Evolutionary conservation across 768 basidiomycete species (phyloP).

Genomic region (Tricholoma matsutake): DNA sequence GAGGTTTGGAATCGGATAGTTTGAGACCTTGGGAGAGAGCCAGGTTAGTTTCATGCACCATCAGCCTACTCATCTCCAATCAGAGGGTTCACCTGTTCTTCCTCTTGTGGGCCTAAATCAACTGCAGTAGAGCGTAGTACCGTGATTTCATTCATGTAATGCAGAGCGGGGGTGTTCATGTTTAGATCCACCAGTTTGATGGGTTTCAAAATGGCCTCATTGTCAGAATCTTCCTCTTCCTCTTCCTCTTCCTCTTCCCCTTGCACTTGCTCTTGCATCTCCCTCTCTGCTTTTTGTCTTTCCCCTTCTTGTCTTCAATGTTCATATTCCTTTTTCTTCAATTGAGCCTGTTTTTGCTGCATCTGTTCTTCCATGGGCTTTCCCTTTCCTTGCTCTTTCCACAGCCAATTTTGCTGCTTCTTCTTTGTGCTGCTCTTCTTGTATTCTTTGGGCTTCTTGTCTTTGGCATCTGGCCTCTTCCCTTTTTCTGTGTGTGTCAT

Average conservation of each 20-base stretch:
- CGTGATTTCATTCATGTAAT: not conserved
- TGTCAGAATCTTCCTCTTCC: not conserved
- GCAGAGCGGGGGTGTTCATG: not conserved
- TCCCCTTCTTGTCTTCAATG: not conserved
- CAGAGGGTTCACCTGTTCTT: not conserved
- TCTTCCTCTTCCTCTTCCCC: not conserved
- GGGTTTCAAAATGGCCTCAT: not conserved
- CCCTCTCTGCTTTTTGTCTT: not conserved
- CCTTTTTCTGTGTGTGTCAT: not conserved
- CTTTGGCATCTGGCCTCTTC: slow-evolving; percentile 9
- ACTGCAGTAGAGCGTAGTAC: not conserved
- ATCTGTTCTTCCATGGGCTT: not conserved
- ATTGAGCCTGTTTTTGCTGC: not conserved
- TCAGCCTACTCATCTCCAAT: not conserved
- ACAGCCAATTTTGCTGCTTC: not conserved
- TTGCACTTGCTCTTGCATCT: no score
- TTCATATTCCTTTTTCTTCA: not conserved
- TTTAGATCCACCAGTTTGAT: no score
- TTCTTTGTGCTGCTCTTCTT: not conserved
- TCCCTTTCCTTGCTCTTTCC: not conserved
- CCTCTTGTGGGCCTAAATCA: not conserved
- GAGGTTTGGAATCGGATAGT: not conserved
- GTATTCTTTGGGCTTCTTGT: not conserved
- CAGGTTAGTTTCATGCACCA: not conserved
- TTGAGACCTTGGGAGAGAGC: not conserved